Conservation (phyloP, 108 stramenopile species). For the Nitzschia palea region DNA sequence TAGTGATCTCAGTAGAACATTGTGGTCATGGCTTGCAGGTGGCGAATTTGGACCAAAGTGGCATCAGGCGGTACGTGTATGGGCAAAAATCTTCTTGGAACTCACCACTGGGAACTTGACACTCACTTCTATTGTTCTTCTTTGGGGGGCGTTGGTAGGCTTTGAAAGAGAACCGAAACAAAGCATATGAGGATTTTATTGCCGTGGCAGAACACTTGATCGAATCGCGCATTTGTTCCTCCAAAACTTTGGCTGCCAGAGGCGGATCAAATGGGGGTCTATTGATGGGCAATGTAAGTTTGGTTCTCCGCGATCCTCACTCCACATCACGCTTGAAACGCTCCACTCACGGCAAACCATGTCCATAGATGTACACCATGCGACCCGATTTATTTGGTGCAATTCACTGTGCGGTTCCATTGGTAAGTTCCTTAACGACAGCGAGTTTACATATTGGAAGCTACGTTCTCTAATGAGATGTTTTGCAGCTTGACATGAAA, state of each 20-base stretch:
- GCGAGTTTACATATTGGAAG: too few relatives aligned
- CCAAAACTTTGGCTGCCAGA: constrained; percentile 83
- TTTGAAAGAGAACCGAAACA: constrained; percentile 82
- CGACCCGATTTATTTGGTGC: constrained; percentile 95
- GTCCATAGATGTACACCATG: constrained; percentile 73
- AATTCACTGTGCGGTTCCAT: constrained; percentile 92
- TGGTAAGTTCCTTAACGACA: constrained; percentile 26
- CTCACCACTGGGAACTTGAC: background rate
- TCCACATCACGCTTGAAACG: too few relatives aligned
- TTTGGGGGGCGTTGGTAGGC: constrained; percentile 2
- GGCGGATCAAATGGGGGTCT: constrained; percentile 98
- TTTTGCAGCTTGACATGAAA: constrained; percentile 82
- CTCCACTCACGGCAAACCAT: background rate
- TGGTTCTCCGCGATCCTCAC: background rate
- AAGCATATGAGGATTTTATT: constrained; percentile 95
- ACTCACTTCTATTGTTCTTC: background rate
- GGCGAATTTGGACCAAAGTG: constrained; percentile 90
- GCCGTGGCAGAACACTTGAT: constrained; percentile 90
- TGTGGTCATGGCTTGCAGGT: too few relatives aligned
- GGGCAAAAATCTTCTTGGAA: too few relatives aligned
- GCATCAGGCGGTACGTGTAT: constrained; percentile 88
- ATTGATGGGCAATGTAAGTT: constrained; percentile 70
- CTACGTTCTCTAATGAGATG: background rate
- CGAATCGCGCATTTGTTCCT: constrained; percentile 64
- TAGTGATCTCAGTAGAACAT: too few relatives aligned